These are phyloP conservation scores for Naegleria fowleri DNA, from an alignment of 208 protist species.

Conservation along the genomic window DNA sequence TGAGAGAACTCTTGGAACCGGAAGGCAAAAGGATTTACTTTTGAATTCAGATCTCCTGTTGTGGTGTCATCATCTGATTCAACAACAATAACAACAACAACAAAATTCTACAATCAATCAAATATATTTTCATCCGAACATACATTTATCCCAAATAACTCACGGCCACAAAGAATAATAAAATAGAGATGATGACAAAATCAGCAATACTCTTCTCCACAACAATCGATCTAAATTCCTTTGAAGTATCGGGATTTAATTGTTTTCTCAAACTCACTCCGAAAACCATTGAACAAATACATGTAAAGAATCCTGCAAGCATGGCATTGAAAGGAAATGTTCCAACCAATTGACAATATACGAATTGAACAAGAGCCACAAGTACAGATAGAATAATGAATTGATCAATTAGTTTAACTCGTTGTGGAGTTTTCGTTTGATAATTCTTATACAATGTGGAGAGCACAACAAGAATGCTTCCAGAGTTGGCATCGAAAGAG, in stretches of 20 bases:
- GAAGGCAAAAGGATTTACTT: no score
- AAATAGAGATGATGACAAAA: background rate
- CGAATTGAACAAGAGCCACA: conserved; percentile 17
- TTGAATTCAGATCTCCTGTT: no score
- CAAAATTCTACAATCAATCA: no score
- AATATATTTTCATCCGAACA: no score
- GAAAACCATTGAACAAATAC: background rate
- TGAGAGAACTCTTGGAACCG: no score
- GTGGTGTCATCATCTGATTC: no score
- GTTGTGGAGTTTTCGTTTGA: background rate
- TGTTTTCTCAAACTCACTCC: conserved; percentile 6
- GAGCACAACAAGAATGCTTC: background rate
- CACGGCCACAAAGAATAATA: background rate
- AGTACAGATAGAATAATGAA: conserved; percentile 21
- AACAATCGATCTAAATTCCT: background rate
- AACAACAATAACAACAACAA: no score
- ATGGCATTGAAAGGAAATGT: conserved; percentile 32
- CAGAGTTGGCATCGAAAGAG: no score
- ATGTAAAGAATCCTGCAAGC: conserved; percentile 20
- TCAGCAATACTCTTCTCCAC: background rate
- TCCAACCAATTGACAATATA: conserved; percentile 24
- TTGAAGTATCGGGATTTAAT: background rate
- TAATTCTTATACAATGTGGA: background rate
- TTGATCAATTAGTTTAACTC: conserved; percentile 31
- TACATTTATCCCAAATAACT: conserved; percentile 10